Percentiles rank a stretch among this genome's conserved stretches.
phyloP scores from a whole-genome alignment of 768 basidiomycete genomes.

The Xerocomellus chrysenteron region DNA sequence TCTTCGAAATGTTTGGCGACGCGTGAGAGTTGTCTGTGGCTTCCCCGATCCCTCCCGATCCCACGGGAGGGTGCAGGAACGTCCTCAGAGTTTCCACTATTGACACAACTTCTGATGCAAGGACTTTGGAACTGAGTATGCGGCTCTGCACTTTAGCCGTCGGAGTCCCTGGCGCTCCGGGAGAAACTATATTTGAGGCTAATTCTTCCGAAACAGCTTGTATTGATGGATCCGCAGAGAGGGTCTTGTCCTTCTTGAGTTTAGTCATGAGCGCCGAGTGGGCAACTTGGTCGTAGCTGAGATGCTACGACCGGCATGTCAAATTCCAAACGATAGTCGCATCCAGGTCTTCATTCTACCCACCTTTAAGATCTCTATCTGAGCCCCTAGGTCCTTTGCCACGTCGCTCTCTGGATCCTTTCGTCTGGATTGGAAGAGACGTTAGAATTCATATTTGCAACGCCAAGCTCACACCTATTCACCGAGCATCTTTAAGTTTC shows the following conservation, averaged over 20 bases:
- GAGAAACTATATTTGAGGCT: slow-evolving; percentile 31
- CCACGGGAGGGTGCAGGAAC: slow-evolving; percentile 35
- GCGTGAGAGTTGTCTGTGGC: slow-evolving; percentile 16
- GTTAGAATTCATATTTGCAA: not conserved
- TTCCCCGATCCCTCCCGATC: slow-evolving; percentile 16
- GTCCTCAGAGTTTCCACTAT: slow-evolving; percentile 51
- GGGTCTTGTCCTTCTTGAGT: slow-evolving; percentile 65
- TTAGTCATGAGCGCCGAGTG: slow-evolving; percentile 67
- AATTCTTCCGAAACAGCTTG: slow-evolving; percentile 50
- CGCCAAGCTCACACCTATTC: slow-evolving; percentile 11
- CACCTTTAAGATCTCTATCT: slow-evolving; percentile 70
- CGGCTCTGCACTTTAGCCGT: slow-evolving; percentile 66
- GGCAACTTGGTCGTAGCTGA: slow-evolving; percentile 59
- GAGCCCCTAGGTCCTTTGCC: slow-evolving; percentile 52
- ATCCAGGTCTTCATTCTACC: slow-evolving; percentile 6
- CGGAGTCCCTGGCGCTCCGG: slow-evolving; percentile 41
- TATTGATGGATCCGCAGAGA: slow-evolving; percentile 51
- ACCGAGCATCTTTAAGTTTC: slow-evolving; percentile 72
- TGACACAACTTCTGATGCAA: slow-evolving; percentile 56
- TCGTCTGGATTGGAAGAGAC: slow-evolving; percentile 24
- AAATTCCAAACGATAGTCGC: not conserved
- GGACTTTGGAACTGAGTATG: slow-evolving; percentile 72
- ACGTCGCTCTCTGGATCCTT: slow-evolving; percentile 40
- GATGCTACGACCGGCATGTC: slow-evolving; percentile 39
- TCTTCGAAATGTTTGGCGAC: slow-evolving; percentile 9